Evolutionary conservation across 768 basidiomycete genomes (phyloP).

Genomic region (Cystofilobasidium macerans): DNA sequence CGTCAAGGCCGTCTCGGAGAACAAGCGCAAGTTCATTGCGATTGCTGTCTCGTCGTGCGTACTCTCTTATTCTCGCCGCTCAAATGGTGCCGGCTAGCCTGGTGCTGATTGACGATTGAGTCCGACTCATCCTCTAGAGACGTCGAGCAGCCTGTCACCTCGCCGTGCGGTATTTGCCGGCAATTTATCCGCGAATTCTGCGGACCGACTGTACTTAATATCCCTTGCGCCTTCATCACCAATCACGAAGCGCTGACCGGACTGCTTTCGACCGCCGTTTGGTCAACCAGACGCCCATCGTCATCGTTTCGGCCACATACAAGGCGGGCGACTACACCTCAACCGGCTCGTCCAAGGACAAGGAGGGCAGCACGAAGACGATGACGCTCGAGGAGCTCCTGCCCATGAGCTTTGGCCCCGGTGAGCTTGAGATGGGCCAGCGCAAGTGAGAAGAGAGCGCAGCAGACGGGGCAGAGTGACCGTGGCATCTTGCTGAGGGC

Average conservation of each 20-base stretch:
- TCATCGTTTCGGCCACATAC: slow-evolving; percentile 34
- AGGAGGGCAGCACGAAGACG: slow-evolving; percentile 41
- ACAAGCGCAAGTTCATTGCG: slow-evolving; percentile 55
- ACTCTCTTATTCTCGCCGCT: not conserved
- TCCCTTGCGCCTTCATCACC: not conserved
- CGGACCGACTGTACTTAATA: slow-evolving; percentile 41
- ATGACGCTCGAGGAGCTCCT: slow-evolving; percentile 63
- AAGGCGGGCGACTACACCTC: slow-evolving; percentile 41
- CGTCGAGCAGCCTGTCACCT: slow-evolving; percentile 49
- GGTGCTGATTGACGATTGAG: not conserved
- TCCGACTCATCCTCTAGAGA: slow-evolving; percentile 45
- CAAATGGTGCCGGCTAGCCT: not conserved
- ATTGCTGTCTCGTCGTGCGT: slow-evolving; percentile 44
- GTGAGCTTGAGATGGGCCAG: slow-evolving; percentile 47
- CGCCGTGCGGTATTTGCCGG: slow-evolving; percentile 90
- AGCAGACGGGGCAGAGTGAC: no score
- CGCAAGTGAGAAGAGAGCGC: not conserved
- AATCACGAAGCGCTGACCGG: not conserved
- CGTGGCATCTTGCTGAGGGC: not conserved
- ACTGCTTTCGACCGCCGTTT: slow-evolving; percentile 45
- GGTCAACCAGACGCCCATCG: slow-evolving; percentile 42
- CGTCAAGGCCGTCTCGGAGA: slow-evolving; percentile 86
- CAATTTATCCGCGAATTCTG: slow-evolving; percentile 86
- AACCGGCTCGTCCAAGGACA: slow-evolving; percentile 35
- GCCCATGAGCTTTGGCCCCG: slow-evolving; percentile 81